Evolutionary conservation across 768 basidiomycete genomes (phyloP).

Genomic region (Tulasnella sp.): DNA sequence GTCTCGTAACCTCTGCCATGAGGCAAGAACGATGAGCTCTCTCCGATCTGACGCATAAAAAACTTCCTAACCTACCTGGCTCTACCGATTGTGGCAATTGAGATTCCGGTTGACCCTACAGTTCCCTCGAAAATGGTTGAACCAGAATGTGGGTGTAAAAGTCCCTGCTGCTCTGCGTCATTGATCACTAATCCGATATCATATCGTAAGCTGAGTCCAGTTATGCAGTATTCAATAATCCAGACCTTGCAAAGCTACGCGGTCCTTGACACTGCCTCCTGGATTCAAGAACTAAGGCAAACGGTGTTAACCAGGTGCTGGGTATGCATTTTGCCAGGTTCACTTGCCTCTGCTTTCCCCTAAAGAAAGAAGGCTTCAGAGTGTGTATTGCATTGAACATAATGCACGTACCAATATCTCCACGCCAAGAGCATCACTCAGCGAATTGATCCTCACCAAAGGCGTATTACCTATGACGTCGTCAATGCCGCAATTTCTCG

Average conservation of each 20-base stretch:
- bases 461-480: conserved; percentile 76
- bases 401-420: conserved; percentile 53
- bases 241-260: conserved; percentile 85
- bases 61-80: conserved; percentile 43
- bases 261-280: conserved; percentile 94
- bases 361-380: conserved; percentile 16
- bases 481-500: background rate
- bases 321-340: too few species aligned
- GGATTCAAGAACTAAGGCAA: conserved; percentile 75
- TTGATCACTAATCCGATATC: conserved; percentile 65
- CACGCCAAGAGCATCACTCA: conserved; percentile 82
- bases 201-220: background rate
- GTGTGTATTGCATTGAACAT: background rate
- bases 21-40: background rate
- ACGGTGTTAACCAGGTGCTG: too few species aligned
- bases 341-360: conserved; percentile 83
- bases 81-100: conserved; percentile 82
- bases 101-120: conserved; percentile 91
- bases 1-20: conserved; percentile 66
- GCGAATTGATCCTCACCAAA: conserved; percentile 74
- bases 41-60: background rate
- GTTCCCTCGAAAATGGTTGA: conserved; percentile 96
- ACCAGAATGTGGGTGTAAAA: conserved; percentile 72
- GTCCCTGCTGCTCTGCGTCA: conserved; percentile 74
- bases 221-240: background rate